phyloP scores from a whole-genome alignment of 106 monocot genomes.

The Dendrobium catenatum region DNA sequence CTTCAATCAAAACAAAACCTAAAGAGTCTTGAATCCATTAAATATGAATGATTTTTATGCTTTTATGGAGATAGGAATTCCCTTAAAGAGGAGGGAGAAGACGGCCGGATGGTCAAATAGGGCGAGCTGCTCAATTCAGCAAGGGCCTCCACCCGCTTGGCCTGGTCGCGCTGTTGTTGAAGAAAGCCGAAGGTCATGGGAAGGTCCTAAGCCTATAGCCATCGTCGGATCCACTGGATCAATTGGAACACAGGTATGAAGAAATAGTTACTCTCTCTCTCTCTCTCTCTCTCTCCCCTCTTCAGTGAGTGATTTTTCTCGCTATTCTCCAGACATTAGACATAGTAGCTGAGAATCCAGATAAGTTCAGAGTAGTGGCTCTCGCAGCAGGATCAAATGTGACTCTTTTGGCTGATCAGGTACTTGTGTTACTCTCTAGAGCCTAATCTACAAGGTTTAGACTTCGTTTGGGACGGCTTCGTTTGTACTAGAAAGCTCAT shows the following conservation, averaged over 20 bases:
- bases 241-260: slow-evolving; percentile 85
- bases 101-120: background rate
- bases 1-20: too few relatives aligned
- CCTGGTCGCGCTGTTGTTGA: slow-evolving; percentile 82
- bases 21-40: too few relatives aligned
- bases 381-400: slow-evolving; percentile 98
- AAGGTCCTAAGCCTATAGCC: slow-evolving; percentile 84
- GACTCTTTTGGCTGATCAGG: slow-evolving; percentile 93
- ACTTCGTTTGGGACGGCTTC: too few relatives aligned
- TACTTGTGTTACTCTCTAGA: slow-evolving; percentile 1
- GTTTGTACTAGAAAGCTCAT: too few relatives aligned
- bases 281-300: too few relatives aligned
- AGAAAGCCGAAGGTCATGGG: slow-evolving; percentile 49
- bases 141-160: slow-evolving; percentile 84
- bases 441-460: background rate
- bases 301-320: too few relatives aligned
- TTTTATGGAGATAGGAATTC: background rate
- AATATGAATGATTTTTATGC: background rate
- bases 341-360: slow-evolving; percentile 91
- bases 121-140: slow-evolving; percentile 46
- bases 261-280: background rate
- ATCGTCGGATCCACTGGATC: slow-evolving; percentile 95
- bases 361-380: slow-evolving; percentile 86
- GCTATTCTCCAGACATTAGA: slow-evolving; percentile 58
- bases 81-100: slow-evolving; percentile 12